Conservation (phyloP, 495 filamentous ascomycete genomes). For the Aspergillus sclerotiicarbonarius region DNA sequence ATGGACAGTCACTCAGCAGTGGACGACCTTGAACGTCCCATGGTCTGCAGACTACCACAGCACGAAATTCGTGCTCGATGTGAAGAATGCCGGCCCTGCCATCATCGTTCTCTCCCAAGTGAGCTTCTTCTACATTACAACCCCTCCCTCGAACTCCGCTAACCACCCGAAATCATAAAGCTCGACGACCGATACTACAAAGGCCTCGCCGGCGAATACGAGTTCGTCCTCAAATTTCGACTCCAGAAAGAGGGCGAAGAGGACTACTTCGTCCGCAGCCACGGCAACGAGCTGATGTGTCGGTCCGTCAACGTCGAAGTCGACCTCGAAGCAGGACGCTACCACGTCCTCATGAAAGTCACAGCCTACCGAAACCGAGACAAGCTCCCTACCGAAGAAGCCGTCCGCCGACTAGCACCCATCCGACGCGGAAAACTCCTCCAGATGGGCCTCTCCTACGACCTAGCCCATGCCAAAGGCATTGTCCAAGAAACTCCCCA, state of each 20-base stretch:
- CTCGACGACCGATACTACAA: constrained; percentile 84
- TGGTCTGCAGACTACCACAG: constrained; percentile 84
- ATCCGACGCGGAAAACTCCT: constrained; percentile 75
- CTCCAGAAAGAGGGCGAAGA: constrained; percentile 76
- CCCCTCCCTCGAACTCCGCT: no score
- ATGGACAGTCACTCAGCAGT: constrained; percentile 80
- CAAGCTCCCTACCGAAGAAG: constrained; percentile 60
- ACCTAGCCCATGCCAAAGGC: constrained; percentile 79
- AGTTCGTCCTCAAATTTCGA: constrained; percentile 75
- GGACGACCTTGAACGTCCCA: constrained; percentile 80
- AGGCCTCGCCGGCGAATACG: constrained; percentile 80
- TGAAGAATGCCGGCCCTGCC: constrained; percentile 64
- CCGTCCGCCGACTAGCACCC: constrained; percentile 61
- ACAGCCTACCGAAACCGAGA: constrained; percentile 59
- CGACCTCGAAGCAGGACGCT: constrained; percentile 76
- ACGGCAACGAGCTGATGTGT: constrained; percentile 64
- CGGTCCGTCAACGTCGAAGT: constrained; percentile 83
- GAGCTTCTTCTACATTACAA: background rate
- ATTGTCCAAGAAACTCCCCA: constrained; percentile 62
- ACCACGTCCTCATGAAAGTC: constrained; percentile 76
- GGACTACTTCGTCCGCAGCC: constrained; percentile 82
- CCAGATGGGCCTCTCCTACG: constrained; percentile 77
- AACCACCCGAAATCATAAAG: constrained; percentile 21
- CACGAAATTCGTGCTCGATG: constrained; percentile 73
- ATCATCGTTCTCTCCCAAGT: constrained; percentile 78